Conservation (phyloP, 352 stramenopile genomes). For the Lagenidium sp. region DNA sequence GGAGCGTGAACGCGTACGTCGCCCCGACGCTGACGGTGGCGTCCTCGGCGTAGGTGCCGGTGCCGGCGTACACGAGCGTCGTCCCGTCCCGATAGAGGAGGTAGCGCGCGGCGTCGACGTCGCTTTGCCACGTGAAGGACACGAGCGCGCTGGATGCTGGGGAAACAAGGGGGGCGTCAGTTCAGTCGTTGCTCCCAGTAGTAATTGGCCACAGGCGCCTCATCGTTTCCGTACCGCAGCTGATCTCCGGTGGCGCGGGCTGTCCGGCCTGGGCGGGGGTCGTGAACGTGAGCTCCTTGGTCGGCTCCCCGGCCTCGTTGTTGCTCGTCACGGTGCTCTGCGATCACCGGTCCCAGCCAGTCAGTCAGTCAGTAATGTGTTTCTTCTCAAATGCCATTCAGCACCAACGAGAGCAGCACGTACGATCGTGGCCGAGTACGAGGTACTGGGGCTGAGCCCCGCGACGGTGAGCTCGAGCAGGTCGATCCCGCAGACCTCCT, state of each 20-base stretch:
- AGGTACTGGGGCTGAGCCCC: constrained; percentile 10
- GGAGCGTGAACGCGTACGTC: constrained; percentile 34
- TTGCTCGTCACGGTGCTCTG: constrained; percentile 24
- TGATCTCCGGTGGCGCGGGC: constrained; percentile 27
- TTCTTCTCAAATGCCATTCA: too few species aligned
- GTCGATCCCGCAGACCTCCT: not conserved
- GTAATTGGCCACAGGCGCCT: not conserved
- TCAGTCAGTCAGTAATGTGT: too few species aligned
- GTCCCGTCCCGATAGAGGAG: constrained; percentile 22
- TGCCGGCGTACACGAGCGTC: constrained; percentile 13
- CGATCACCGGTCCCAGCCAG: not conserved
- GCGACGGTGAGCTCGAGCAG: constrained; percentile 15
- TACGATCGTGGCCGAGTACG: constrained; percentile 44
- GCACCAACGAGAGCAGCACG: constrained; percentile 9
- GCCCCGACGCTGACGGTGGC: constrained; percentile 7
- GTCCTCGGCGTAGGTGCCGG: constrained; percentile 31
- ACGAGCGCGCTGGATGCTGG: constrained; percentile 22
- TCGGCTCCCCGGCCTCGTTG: constrained; percentile 15
- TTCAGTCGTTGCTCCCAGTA: too few species aligned
- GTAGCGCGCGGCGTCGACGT: constrained; percentile 20
- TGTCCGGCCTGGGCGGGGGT: constrained; percentile 24
- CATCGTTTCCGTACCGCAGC: constrained; percentile 27
- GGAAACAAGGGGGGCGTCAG: not conserved
- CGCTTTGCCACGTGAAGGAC: constrained; percentile 23
- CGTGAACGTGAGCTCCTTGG: constrained; percentile 29